These are phyloP conservation scores for Diplosphaera chodatii DNA, from an alignment of 139 green algal genomes.

Conservation along the genomic window DNA sequence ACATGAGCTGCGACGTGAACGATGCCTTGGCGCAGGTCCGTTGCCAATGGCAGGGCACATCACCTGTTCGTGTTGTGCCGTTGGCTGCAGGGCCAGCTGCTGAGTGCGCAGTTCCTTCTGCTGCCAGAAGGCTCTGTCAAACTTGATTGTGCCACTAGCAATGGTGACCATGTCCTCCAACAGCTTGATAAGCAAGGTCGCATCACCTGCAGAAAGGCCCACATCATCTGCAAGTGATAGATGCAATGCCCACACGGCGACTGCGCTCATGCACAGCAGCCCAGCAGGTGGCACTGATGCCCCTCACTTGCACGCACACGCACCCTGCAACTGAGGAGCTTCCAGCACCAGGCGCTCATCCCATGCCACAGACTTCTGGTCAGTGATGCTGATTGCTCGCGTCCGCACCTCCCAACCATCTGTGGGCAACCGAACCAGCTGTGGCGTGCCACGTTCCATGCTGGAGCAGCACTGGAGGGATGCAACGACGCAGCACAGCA, in stretches of 20 bases:
- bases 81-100: not conserved
- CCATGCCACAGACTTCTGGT: slow-evolving; percentile 25
- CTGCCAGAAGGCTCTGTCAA: slow-evolving; percentile 13
- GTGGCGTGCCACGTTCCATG: too few relatives aligned
- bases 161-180: slow-evolving; percentile 29
- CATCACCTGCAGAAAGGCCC: not conserved
- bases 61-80: not conserved
- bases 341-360: slow-evolving; percentile 53
- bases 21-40: too few relatives aligned
- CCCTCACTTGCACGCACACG: too few relatives aligned
- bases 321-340: slow-evolving; percentile 14
- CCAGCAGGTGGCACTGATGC: too few relatives aligned
- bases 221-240: too few relatives aligned
- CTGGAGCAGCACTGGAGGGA: too few relatives aligned
- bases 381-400: not conserved
- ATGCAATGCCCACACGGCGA: too few relatives aligned
- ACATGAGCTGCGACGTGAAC: too few relatives aligned
- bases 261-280: too few relatives aligned
- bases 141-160: slow-evolving; percentile 6
- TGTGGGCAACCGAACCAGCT: not conserved
- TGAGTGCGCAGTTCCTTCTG: not conserved
- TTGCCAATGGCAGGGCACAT: not conserved
- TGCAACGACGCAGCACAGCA: too few relatives aligned
- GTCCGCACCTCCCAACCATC: slow-evolving; percentile 8
- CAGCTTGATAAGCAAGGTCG: slow-evolving; percentile 34